A percentile compares a stretch with the other conserved stretches of the same genome.
These are phyloP conservation scores for Ilex aquifolium DNA, from an alignment of 257 asterid genomes.

Conservation along the genomic window DNA sequence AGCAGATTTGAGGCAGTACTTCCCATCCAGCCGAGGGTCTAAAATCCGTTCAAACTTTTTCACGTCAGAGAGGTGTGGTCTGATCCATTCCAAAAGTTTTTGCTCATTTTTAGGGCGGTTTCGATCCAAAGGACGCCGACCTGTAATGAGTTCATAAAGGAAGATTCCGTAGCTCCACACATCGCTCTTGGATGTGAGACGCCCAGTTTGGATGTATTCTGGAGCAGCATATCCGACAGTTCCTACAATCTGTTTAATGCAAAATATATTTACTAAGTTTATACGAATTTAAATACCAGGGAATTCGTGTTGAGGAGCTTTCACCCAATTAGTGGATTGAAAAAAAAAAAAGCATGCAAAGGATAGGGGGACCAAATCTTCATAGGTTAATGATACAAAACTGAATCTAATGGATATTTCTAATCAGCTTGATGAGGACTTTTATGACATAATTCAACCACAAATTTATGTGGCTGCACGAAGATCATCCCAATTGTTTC, in stretches of 20 bases:
- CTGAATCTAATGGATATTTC: too few relatives aligned
- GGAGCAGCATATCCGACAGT: slow-evolving; percentile 97
- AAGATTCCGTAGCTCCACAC: slow-evolving; percentile 95
- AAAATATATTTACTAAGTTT: neutral
- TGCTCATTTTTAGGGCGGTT: slow-evolving; percentile 78
- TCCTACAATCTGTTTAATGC: slow-evolving; percentile 62
- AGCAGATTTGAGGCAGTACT: slow-evolving; percentile 51
- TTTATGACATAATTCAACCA: too few relatives aligned
- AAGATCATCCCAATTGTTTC: too few relatives aligned
- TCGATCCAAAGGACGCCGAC: slow-evolving; percentile 77
- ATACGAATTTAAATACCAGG: too few relatives aligned
- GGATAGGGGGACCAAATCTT: too few relatives aligned
- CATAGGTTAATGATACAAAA: too few relatives aligned
- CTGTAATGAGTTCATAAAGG: slow-evolving; percentile 87
- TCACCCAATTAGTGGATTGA: too few relatives aligned
- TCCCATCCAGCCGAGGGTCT: slow-evolving; percentile 74
- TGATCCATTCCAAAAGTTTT: slow-evolving; percentile 79
- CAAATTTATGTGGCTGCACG: too few relatives aligned
- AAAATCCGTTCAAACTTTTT: slow-evolving; percentile 70
- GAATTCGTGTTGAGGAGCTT: too few relatives aligned
- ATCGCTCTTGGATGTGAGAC: slow-evolving; percentile 79
- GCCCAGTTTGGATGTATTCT: slow-evolving; percentile 87
- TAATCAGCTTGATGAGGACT: too few relatives aligned
- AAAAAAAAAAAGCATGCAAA: too few relatives aligned
- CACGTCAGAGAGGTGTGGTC: slow-evolving; percentile 64